A percentile compares a stretch with the other conserved stretches of the same genome.
Evolutionary conservation across 179 eudicot species (phyloP).

Genomic region (Amaranthus tricolor): DNA sequence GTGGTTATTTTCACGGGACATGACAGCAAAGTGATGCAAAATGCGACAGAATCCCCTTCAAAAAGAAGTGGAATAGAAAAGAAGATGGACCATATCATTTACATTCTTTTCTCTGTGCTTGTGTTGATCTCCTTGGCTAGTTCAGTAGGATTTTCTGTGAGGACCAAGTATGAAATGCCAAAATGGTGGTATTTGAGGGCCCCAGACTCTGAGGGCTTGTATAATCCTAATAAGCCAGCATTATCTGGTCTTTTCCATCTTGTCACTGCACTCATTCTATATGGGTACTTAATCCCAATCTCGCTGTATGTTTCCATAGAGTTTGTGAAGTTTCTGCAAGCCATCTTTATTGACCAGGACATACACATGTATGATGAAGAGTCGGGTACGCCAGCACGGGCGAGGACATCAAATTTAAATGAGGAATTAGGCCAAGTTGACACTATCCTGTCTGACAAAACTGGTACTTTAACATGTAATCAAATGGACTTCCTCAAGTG

Average conservation of each 20-base stretch:
- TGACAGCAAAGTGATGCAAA: constrained; percentile 57
- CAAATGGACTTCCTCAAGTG: constrained; percentile 98
- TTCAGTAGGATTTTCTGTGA: constrained; percentile 46
- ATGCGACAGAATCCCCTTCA: constrained; percentile 48
- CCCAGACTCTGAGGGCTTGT: constrained; percentile 26
- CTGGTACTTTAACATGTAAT: constrained; percentile 94
- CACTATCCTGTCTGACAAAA: constrained; percentile 97
- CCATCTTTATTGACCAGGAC: constrained; percentile 80
- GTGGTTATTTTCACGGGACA: constrained; percentile 52
- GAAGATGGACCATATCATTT: constrained; percentile 51
- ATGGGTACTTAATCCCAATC: constrained; percentile 91
- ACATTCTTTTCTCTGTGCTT: constrained; percentile 48
- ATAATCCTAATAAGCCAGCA: constrained; percentile 35
- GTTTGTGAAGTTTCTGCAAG: constrained; percentile 96
- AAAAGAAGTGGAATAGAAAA: constrained; percentile 47
- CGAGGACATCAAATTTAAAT: constrained; percentile 91
- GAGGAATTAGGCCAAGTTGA: constrained; percentile 97
- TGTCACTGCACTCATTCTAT: constrained; percentile 87
- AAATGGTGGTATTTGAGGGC: constrained; percentile 43
- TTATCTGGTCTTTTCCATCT: constrained; percentile 74
- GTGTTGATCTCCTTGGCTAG: constrained; percentile 46
- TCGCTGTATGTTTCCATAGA: constrained; percentile 95
- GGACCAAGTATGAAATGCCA: constrained; percentile 38
- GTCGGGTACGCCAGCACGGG: constrained; percentile 92
- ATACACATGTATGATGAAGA: constrained; percentile 83